Evolutionary conservation across 2,329 filamentous ascomycete species (phyloP), one percentile per base, ranked within the genome.

Genomic region (Pseudogymnoascus sp.): DNA sequence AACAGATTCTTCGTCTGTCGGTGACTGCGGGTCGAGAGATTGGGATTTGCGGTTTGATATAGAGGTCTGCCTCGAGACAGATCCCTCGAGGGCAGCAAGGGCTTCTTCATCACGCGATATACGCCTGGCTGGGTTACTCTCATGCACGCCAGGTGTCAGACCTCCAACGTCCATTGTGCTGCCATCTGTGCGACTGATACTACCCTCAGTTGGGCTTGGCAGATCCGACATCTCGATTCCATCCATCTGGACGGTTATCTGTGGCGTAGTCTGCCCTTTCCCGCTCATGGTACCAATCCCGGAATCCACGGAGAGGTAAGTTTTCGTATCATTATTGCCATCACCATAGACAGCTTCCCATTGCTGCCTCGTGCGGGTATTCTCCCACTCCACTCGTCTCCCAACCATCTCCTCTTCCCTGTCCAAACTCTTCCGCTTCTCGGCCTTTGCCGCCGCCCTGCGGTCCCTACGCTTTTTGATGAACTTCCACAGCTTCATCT

Each of bases 401-500:
- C 90, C 91, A 2, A 88, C 80, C 41, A 85, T 85, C 62, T 87
- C 85, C 71, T 96, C 90, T 65, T 88, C 84, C 59, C 78, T 78
- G 61, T 88, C 81, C 63, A 86, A 75, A 62, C 83, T 80, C 74
- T 79, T 70, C 61, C 82, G 78, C 18, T 77, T 80, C 69, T 81
- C 78, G n/a, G 78, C 78, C 61, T 75, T 73, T 62, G 79, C 79
- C 14, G 77, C 78, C 0, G 79, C 82, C 69, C 77, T 83, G 75
- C 79, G 78, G 67, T 81, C 78, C 59, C 83, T 81, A 52, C 80
- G 81, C 64, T 87, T 81, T 69, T 86, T 85, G 64, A 96, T 84
- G 6, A 96, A 80, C 65, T 86, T 91, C 92, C 92, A 97, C 12
- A 97, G 78, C 69, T 88, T 90, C 68, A 95, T 79, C 73, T 97